A percentile compares a stretch with the other conserved stretches of the same genome.
phyloP scores from a whole-genome alignment of 2,329 filamentous ascomycete genomes.

The Claviceps paspali region DNA sequence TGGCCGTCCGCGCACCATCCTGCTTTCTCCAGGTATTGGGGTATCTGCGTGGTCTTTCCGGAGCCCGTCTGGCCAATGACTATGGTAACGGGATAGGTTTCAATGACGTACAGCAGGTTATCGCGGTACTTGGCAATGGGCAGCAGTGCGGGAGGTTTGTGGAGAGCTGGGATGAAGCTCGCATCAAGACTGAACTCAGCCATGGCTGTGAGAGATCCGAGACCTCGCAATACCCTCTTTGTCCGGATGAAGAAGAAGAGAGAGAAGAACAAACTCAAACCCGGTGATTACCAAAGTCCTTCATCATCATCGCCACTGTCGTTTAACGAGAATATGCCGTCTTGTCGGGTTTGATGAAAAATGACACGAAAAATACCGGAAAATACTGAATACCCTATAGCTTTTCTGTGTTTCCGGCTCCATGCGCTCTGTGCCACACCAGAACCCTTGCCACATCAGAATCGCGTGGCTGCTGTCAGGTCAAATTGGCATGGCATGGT shows the following conservation, averaged over 20 bases:
- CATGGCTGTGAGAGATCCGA: slow-evolving; percentile 21
- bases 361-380: too few relatives aligned
- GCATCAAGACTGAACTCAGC: slow-evolving; percentile 41
- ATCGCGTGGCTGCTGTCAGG: neutral
- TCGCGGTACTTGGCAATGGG: slow-evolving; percentile 77
- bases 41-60: slow-evolving; percentile 90
- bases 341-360: too few relatives aligned
- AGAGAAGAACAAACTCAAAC: neutral
- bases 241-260: neutral
- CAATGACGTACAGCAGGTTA: slow-evolving; percentile 69
- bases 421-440: too few relatives aligned
- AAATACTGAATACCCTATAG: neutral
- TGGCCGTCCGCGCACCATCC: slow-evolving; percentile 83
- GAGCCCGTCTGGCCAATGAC: slow-evolving; percentile 89
- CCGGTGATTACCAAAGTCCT: neutral
- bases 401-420: neutral
- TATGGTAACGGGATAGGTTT: slow-evolving; percentile 71
- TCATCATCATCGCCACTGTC: neutral
- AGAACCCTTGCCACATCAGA: too few relatives aligned
- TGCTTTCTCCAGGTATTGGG: slow-evolving; percentile 74
- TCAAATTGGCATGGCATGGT: too few relatives aligned
- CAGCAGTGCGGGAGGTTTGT: slow-evolving; percentile 70
- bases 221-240: neutral
- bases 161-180: slow-evolving; percentile 61
- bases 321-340: too few relatives aligned